Conservation (phyloP, 2,329 filamentous ascomycete genomes). For the Trichoderma guizhouense region DNA sequence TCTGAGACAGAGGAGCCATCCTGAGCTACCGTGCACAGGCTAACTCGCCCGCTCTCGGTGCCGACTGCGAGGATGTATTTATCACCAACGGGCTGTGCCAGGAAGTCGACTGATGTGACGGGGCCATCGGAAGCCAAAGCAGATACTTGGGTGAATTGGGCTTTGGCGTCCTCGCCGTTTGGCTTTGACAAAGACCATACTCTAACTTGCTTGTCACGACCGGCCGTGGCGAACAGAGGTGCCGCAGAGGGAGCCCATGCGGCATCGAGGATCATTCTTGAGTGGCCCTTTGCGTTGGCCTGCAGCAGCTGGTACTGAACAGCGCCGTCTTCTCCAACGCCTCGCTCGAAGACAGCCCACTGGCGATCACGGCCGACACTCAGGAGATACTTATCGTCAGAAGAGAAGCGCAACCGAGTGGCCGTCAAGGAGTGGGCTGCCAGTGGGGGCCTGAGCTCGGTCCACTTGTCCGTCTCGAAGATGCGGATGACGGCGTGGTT, state of each 20-base stretch:
- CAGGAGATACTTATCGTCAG: slow-evolving; percentile 69
- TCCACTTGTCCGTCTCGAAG: slow-evolving; percentile 84
- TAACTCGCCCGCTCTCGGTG: slow-evolving; percentile 52
- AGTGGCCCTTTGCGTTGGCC: slow-evolving; percentile 78
- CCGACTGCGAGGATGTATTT: slow-evolving; percentile 51
- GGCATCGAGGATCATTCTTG: slow-evolving; percentile 86
- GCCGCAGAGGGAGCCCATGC: slow-evolving; percentile 68
- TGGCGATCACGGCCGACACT: slow-evolving; percentile 90
- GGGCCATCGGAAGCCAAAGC: slow-evolving; percentile 55
- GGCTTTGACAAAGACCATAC: slow-evolving; percentile 53
- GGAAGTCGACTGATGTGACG: slow-evolving; percentile 70
- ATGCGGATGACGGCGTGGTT: slow-evolving; percentile 93
- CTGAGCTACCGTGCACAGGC: slow-evolving; percentile 40
- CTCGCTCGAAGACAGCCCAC: slow-evolving; percentile 76
- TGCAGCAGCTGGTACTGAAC: slow-evolving; percentile 55
- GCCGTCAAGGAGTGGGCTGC: slow-evolving; percentile 84
- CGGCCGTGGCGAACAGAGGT: slow-evolving; percentile 75
- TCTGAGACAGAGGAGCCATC: slow-evolving; percentile 39
- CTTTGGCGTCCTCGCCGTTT: slow-evolving; percentile 27
- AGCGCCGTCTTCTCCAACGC: slow-evolving; percentile 31
- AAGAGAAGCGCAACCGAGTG: slow-evolving; percentile 75
- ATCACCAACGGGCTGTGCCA: slow-evolving; percentile 35
- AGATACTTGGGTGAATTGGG: slow-evolving; percentile 49
- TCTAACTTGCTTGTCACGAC: slow-evolving; percentile 81
- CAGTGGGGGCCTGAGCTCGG: slow-evolving; percentile 78